Base-by-base conservation (phyloP, 2,329 filamentous ascomycete genomes). In the Botryotinia convoluta region DNA sequence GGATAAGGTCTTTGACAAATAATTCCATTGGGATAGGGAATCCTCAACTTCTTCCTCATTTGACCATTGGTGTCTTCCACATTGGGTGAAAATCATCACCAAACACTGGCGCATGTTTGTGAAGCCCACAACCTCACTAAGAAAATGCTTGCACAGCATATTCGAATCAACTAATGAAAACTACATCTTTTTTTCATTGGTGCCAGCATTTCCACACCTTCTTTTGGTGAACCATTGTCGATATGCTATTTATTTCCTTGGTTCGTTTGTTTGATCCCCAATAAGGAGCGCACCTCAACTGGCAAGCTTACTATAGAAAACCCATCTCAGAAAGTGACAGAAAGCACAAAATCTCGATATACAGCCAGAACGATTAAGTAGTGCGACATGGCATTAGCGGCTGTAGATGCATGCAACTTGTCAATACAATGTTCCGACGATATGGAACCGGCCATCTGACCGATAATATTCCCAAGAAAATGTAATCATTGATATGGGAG, bases 401-500 rank as follows among this genome's bases (percentile, higher is more conserved):
- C 29, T 42, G 35, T 57, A 57, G 16, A 57, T 69, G n/a, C 18
- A 44, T 57, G 65, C 48, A 69, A 10, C 65, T 26, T 57, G 48
- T 44, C 18, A 65, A 51, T 65, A 65, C 4, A 51, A 65, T 18
- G 18, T 37, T 51, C 63, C 44, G 20, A 32, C 12, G 35, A 32
- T 57, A 69, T 32, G 51, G 37, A 69, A 42, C n/a, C 2, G 35
- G 48, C 37, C 48, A 69, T 69, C n/a, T 57, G 48, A 69, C 48
- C 57, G 37, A 32, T 42, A 26, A 57, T 26, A 20, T 42, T 32
- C 37, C 45, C 65, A 26, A 39, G 4, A 32, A 44, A 57, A 32
- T 20, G 18, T 57, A 57, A 9, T 18, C 20, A 12, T 42, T 26
- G 18, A 69, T 12, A 69, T 39, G 18, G 18, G 37, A 67, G 45